Conservation (phyloP, 1,284 basidiomycete species). For the Fomitiporia mediterranea region DNA sequence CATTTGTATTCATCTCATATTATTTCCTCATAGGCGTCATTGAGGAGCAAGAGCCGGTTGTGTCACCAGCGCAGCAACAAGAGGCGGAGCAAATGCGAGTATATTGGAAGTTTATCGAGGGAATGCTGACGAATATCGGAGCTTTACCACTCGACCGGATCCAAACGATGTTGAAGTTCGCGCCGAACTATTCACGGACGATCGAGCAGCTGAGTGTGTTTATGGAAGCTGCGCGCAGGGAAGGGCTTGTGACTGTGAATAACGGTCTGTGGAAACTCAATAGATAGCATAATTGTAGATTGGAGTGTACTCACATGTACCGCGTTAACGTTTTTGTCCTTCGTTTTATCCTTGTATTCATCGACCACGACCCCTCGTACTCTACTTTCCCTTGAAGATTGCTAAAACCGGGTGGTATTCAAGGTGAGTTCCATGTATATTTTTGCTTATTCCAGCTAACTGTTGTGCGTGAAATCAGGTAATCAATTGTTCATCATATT, state of each 20-base stretch:
- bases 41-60: conserved; percentile 39
- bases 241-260: conserved; percentile 66
- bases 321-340: no score
- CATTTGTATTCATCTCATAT: conserved; percentile 7
- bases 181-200: conserved; percentile 72
- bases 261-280: conserved; percentile 74
- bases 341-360: no score
- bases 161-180: conserved; percentile 78
- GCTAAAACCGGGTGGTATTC: no score
- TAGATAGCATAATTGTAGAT: conserved; percentile 26
- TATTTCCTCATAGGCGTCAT: conserved; percentile 8
- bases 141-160: conserved; percentile 69
- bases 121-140: conserved; percentile 82
- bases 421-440: no score
- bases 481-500: no score
- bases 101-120: conserved; percentile 84
- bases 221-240: conserved; percentile 72
- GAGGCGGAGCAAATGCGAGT: conserved; percentile 81
- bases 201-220: conserved; percentile 72
- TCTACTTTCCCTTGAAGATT: no score
- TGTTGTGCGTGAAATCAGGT: no score
- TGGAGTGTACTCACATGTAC: neutral
- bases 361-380: no score
- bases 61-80: conserved; percentile 62
- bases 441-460: no score